Conservation (phyloP, 108 stramenopile genomes). For the Cyclostephanos tholiformis region DNA sequence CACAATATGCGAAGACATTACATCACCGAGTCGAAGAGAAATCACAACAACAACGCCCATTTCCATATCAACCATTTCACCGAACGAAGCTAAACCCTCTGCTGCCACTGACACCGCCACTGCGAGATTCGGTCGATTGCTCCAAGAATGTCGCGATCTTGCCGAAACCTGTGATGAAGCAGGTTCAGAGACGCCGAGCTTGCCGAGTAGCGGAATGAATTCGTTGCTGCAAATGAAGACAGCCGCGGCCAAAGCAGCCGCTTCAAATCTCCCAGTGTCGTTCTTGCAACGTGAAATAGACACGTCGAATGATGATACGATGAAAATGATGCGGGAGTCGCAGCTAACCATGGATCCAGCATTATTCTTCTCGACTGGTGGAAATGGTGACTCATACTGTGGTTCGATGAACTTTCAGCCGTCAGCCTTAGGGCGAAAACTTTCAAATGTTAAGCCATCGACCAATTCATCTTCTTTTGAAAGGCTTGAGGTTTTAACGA, state of each 20-base stretch:
- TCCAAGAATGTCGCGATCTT: constrained; percentile 42
- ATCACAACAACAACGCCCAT: constrained; percentile 6
- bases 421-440: neutral
- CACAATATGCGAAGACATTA: neutral
- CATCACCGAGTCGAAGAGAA: neutral
- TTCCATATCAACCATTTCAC: constrained; percentile 14
- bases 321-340: neutral
- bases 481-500: neutral
- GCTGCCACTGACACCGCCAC: constrained; percentile 12
- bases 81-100: constrained; percentile 12
- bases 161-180: constrained; percentile 25
- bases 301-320: neutral
- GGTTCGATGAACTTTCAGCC: neutral
- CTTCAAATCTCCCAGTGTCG: neutral
- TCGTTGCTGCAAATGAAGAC: neutral
- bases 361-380: neutral
- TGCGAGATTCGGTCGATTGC: constrained; percentile 40
- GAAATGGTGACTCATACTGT: neutral
- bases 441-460: neutral
- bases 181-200: constrained; percentile 6
- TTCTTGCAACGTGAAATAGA: constrained; percentile 2
- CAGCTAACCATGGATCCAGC: constrained; percentile 3
- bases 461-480: neutral
- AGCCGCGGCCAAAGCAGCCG: neutral
- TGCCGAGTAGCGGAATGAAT: neutral